Percentiles rank a stretch among this genome's conserved stretches.
These are phyloP conservation scores for Entomortierella beljakovae DNA, from an alignment of 192 early-diverging fungal genomes.

Conservation along the genomic window DNA sequence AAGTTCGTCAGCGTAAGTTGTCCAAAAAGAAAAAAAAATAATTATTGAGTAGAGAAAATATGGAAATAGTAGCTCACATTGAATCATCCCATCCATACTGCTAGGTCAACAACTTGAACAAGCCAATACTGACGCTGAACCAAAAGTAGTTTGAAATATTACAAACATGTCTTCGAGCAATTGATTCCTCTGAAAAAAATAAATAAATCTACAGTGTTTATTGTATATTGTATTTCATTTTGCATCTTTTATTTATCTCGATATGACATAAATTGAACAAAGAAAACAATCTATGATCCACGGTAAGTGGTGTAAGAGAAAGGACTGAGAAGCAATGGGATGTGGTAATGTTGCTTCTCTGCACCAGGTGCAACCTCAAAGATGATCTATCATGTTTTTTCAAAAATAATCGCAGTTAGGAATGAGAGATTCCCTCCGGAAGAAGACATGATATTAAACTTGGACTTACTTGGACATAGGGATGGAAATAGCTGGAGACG, in stretches of 20 bases:
- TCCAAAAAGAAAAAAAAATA: neutral
- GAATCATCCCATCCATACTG: too few relatives aligned
- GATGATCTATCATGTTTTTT: constrained; percentile 68
- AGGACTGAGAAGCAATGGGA: constrained; percentile 86
- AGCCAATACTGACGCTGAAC: too few relatives aligned
- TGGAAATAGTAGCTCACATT: neutral
- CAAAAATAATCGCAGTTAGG: too few relatives aligned
- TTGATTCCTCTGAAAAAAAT: too few relatives aligned
- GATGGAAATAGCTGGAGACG: constrained; percentile 80
- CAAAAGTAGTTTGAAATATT: too few relatives aligned
- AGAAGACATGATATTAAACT: too few relatives aligned
- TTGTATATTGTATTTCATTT: neutral
- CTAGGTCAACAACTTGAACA: constrained; percentile 2
- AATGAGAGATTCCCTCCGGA: neutral
- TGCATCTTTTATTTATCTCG: neutral
- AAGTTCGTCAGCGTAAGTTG: constrained; percentile 50
- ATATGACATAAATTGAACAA: neutral
- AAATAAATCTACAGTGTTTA: too few relatives aligned
- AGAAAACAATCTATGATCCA: constrained; percentile 69
- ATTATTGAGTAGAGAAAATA: neutral
- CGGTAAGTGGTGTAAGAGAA: constrained; percentile 92
- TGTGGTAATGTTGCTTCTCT: constrained; percentile 86
- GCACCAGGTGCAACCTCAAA: constrained; percentile 74
- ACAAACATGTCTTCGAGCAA: too few relatives aligned
- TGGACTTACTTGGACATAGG: constrained; percentile 74